Base-by-base conservation (phyloP, 768 basidiomycete genomes). In the Wakefieldia striispora region DNA sequence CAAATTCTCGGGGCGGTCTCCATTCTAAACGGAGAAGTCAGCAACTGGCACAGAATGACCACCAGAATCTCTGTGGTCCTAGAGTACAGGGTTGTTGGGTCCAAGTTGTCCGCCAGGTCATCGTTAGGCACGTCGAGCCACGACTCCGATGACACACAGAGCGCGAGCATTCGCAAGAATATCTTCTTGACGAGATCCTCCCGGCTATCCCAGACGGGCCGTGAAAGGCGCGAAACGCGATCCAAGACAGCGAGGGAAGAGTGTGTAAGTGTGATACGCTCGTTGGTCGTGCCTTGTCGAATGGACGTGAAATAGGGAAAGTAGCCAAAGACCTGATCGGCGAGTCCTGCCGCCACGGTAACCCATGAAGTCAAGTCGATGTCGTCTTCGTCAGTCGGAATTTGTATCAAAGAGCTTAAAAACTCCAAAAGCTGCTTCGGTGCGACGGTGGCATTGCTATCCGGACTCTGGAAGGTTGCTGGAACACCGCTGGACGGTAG, bases 181-280 rank as follows among this genome's bases (percentile, higher is more conserved):
- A 83, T 53, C 46, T 73, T 78, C 55, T 74, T 70, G 21, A 80
- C 70, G 29, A 83, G 62, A 36, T 72, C 70, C 9, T 72, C 70
- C 10, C 74, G 66, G 20, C 71, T 70, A 35, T 66, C 64, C 59
- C 77, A 83, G n/a, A 86, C 67, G 9, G 70, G 72, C 43, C 80
- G 76, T 12, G 79, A 75, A 34, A 73, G 72, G 52, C 62, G 66
- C n/a, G 79, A 75, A 21, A 77, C 73, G 49, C 75, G 72, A 53
- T 73, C 70, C 49, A 87, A 70, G 42, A 85, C 70, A 21, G 81
- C 76, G 39, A 87, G 66, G 6, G 79, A 75, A 12, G 75, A 64
- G 36, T 81, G 77, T 4, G 77, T 76, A 54, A 86, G 69, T 47
- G 70, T 73, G 47, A 82, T 70, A 55, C 79, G 82, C 58, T 85